Conservation (phyloP, 495 filamentous ascomycete genomes). For the Hyaloscypha finlandica region DNA sequence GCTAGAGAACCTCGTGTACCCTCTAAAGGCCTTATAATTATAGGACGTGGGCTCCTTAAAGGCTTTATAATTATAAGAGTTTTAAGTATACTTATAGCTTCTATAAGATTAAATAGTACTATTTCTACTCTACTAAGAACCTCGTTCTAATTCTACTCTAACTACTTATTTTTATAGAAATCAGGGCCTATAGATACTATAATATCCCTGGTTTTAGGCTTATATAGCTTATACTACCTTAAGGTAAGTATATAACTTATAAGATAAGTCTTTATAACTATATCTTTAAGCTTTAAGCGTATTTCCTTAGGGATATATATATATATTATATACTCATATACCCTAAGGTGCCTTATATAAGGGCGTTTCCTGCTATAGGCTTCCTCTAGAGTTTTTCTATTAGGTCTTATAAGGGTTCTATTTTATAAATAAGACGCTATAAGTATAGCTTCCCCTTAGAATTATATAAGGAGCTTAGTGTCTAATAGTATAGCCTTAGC, state of each 20-base stretch:
- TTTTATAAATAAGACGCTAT: slow-evolving; percentile 6
- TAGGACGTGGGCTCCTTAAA: no score
- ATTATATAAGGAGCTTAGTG: background rate
- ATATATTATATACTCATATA: background rate
- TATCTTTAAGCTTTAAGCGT: background rate
- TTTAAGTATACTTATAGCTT: background rate
- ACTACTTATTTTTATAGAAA: background rate
- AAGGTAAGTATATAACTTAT: no score
- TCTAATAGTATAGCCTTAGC: background rate
- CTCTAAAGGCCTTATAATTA: background rate
- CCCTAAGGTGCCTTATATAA: background rate
- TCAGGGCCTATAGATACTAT: slow-evolving; percentile 8
- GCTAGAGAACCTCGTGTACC: background rate
- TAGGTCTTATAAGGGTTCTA: slow-evolving; percentile 5
- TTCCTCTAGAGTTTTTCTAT: slow-evolving; percentile 3
- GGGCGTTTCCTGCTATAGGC: slow-evolving; percentile 5
- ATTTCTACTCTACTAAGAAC: background rate
- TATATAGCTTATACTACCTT: no score
- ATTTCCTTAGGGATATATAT: background rate
- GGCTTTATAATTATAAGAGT: background rate
- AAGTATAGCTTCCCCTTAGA: background rate
- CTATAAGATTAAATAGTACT: background rate
- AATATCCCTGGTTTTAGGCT: background rate
- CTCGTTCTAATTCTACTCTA: background rate
- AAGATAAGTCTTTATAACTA: no score